Evolutionary conservation across 1,284 basidiomycete genomes (phyloP), one percentile per base, ranked within the genome.

Genomic region (Phellinidium pouzarii): DNA sequence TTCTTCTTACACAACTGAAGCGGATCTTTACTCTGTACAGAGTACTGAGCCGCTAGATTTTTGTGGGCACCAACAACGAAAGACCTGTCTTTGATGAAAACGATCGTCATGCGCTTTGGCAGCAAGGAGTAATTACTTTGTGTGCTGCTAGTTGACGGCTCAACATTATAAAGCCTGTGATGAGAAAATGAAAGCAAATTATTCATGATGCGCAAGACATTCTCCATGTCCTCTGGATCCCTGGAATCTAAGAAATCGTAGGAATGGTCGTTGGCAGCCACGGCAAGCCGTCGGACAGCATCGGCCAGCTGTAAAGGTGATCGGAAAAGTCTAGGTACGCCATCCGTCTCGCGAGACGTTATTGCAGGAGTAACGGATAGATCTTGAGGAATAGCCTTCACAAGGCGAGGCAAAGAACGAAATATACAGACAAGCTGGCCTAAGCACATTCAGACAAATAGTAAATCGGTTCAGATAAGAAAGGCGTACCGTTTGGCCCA

Each of bases 381-480:
- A 26, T 80, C 79, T 45, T 72, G 74, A 40, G 77, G 60, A 8
- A 76, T 69, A 61, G 79, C 74, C 48, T 76, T 77, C 3, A 87
- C 78, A 51, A 86, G 78, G n/a, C 87, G 76, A 22, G 80, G 81
- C 1, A 85, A 79, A 3, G 82, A 82, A 37, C 87, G 80, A 69
- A 89, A 93, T 69, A 94, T 93, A 62, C 84, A 90, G 0, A 94
- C 79, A 1, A 94, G 72, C 68, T 92, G 82, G 44, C 91, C 91
- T 92, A 56, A 9, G 52, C 3, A 40, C 37, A 20, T 4, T 23
- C 34, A 57, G 37, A 40, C 12, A 36, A n/a, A 44, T 43, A 3
- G 31, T 8, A 27, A 26, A 45, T 59, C 22, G 46, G 12, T 3
- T 11, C n/a, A 19, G 40, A 38, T 12, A 26, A 36, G 54, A 29